phyloP scores from a whole-genome alignment of 78 protist genomes.

The Dictyostelium capitatum region DNA sequence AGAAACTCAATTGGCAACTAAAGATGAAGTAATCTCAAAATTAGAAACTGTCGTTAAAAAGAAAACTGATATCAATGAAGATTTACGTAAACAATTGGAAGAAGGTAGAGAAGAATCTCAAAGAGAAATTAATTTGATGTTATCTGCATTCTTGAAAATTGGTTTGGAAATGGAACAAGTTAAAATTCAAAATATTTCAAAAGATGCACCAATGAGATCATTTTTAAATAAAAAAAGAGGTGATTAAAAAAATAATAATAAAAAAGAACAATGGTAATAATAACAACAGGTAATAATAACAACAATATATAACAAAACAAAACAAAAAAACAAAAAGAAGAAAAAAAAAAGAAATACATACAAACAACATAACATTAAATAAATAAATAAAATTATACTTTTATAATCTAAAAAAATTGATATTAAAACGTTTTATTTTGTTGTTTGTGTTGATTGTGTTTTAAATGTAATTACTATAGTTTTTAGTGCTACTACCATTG shows the following conservation, averaged over 20 bases:
- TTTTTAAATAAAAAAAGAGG: constrained; percentile 72
- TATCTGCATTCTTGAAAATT: constrained; percentile 50
- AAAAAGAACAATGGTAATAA: background rate
- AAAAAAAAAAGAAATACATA: background rate
- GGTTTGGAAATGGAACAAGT: constrained; percentile 70
- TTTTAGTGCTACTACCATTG: no score
- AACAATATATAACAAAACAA: background rate
- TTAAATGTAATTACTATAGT: no score
- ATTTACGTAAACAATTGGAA: constrained; percentile 34
- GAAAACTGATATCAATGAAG: constrained; percentile 36
- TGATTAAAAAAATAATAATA: constrained; percentile 22
- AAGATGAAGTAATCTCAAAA: constrained; percentile 45
- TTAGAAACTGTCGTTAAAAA: constrained; percentile 9
- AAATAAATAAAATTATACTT: background rate
- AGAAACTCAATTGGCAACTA: constrained; percentile 12
- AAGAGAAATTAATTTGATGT: constrained; percentile 70
- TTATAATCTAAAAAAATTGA: no score
- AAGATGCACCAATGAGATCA: constrained; percentile 39
- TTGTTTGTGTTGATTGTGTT: no score
- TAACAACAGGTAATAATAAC: background rate
- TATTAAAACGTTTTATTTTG: no score
- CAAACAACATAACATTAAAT: background rate
- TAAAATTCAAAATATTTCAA: constrained; percentile 16
- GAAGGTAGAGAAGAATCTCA: constrained; percentile 62
- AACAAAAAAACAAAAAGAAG: background rate